phyloP scores from a whole-genome alignment of 2,329 filamentous ascomycete species.

The Pseudogymnoascus sp. region DNA sequence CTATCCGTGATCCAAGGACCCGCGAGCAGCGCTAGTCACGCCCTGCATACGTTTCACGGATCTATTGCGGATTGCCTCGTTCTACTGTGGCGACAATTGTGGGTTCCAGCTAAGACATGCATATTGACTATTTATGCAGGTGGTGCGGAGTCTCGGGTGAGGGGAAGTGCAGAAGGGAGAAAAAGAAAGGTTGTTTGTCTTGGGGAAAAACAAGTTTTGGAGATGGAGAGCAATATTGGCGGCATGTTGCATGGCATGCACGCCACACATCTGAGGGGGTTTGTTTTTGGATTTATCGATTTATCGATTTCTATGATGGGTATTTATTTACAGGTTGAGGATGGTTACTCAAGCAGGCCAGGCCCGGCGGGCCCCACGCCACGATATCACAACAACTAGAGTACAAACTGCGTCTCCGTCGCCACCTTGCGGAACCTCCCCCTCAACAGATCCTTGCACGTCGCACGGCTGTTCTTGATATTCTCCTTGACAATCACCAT shows the following conservation, averaged over 20 bases:
- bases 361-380: not conserved
- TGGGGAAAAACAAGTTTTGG: not conserved
- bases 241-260: not conserved
- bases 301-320: not conserved
- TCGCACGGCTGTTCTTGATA: conserved; percentile 23
- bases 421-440: conserved; percentile 7
- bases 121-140: not conserved
- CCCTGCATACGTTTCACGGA: not conserved
- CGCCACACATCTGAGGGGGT: not conserved
- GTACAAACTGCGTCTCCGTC: not conserved
- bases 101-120: not conserved
- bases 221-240: not conserved
- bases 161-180: not conserved
- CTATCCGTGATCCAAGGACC: not conserved
- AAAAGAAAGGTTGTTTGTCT: not conserved
- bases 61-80: not conserved
- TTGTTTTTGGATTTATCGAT: not conserved
- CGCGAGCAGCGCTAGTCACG: not conserved
- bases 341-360: not conserved
- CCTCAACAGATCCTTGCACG: not conserved
- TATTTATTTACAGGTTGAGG: not conserved
- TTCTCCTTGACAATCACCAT: conserved; percentile 55
- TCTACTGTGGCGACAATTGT: not conserved
- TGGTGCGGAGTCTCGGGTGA: not conserved
- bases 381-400: not conserved